Conservation (phyloP, 2,329 filamentous ascomycete species). For the Ceratocystiopsis sp. region DNA sequence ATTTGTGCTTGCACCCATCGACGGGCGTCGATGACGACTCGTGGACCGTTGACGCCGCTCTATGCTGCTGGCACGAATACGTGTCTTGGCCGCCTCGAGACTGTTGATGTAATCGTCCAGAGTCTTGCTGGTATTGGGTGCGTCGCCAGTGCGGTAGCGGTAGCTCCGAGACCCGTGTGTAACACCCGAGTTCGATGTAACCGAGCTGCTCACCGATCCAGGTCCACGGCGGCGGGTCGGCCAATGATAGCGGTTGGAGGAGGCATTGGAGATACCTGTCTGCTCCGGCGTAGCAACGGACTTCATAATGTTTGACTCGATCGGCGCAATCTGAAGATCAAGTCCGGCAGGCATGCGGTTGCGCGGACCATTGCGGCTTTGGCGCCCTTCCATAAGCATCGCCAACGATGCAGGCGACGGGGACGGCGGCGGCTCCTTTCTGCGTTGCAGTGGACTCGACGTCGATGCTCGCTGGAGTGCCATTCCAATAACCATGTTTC, state of each 20-base stretch:
- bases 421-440: constrained; percentile 40
- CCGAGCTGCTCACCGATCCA: constrained; percentile 38
- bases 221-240: constrained; percentile 34
- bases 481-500: constrained; percentile 17
- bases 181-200: constrained; percentile 37
- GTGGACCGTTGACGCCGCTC: constrained; percentile 20
- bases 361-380: constrained; percentile 52
- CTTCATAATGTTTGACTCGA: constrained; percentile 31
- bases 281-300: constrained; percentile 29
- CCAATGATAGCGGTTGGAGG: constrained; percentile 38
- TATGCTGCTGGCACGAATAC: constrained; percentile 36
- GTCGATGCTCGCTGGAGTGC: constrained; percentile 48
- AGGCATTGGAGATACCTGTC: constrained; percentile 32
- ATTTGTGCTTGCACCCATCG: background rate
- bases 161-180: constrained; percentile 23
- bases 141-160: constrained; percentile 23
- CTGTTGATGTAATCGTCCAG: constrained; percentile 78
- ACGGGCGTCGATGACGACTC: constrained; percentile 18
- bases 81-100: constrained; percentile 55
- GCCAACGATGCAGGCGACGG: constrained; percentile 48
- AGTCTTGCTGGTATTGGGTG: constrained; percentile 40
- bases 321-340: constrained; percentile 36
- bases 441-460: constrained; percentile 41
- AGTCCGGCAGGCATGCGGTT: constrained; percentile 61
- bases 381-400: constrained; percentile 40